These are phyloP conservation scores for Butyriboletus loyo DNA, from an alignment of 768 basidiomycete species.

Conservation along the genomic window DNA sequence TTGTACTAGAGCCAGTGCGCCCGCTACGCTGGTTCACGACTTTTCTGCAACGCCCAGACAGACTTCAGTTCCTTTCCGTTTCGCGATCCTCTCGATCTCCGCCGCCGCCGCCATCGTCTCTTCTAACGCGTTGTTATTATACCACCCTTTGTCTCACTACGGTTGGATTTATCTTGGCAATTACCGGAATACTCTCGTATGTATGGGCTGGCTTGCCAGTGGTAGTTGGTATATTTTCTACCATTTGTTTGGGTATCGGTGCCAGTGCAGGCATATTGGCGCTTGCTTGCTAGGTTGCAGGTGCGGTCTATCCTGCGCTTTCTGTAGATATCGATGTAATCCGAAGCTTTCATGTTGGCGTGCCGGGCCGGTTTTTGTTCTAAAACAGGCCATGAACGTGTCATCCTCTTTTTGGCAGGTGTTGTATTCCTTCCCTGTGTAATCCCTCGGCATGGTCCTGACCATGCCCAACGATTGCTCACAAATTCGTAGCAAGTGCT, in stretches of 20 bases:
- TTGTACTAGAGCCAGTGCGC: conserved; percentile 17
- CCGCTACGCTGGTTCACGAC: background rate
- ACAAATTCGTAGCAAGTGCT: background rate
- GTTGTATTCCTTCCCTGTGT: conserved; percentile 14
- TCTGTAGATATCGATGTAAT: background rate
- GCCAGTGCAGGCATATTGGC: conserved; percentile 25
- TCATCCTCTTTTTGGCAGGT: conserved; percentile 5
- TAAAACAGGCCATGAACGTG: background rate
- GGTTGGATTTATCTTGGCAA: conserved; percentile 23
- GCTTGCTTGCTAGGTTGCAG: conserved; percentile 14
- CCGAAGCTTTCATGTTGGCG: background rate
- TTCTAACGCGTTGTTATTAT: conserved; percentile 25
- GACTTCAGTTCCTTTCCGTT: background rate
- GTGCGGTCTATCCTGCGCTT: background rate
- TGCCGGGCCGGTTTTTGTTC: background rate
- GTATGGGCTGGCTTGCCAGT: conserved; percentile 23
- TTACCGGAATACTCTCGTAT: conserved; percentile 27
- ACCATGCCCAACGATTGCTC: no score
- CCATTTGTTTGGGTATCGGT: conserved; percentile 23
- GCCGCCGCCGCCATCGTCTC: conserved; percentile 14
- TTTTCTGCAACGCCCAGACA: background rate
- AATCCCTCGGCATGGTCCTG: background rate
- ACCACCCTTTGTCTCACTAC: conserved; percentile 25
- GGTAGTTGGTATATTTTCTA: conserved; percentile 29
- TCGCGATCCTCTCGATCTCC: background rate